A percentile compares a stretch with the other conserved stretches of the same genome.
Conservation (phyloP, 2,329 filamentous ascomycete genomes). For the Cladosporium sp. region DNA sequence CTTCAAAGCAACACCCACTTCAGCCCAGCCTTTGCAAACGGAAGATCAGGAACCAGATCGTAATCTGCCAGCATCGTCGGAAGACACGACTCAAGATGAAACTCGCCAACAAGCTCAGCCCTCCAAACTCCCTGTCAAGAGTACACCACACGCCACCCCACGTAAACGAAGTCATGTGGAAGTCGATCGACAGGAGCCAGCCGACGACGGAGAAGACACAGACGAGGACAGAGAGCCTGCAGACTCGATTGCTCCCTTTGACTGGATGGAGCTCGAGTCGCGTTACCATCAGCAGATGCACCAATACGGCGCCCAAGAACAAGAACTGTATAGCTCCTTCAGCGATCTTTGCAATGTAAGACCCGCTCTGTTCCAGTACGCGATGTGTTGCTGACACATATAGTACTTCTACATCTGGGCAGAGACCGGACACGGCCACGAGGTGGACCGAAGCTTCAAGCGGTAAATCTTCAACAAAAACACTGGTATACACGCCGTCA, state of each 20-base stretch:
- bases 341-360: constrained; percentile 56
- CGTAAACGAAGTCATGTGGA: constrained; percentile 2
- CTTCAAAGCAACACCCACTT: constrained; percentile 4
- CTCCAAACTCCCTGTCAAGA: neutral
- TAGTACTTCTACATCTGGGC: constrained; percentile 82
- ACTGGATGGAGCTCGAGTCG: constrained; percentile 73
- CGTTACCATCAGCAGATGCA: constrained; percentile 65
- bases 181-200: neutral
- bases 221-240: constrained; percentile 18
- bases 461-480: constrained; percentile 47
- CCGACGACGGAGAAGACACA: neutral
- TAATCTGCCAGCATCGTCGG: neutral
- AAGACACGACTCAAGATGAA: neutral
- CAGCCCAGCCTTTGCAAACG: neutral
- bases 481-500: neutral
- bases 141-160: neutral
- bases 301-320: constrained; percentile 61
- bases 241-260: constrained; percentile 52
- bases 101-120: neutral
- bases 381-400: constrained; percentile 12
- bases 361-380: neutral
- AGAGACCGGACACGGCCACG: constrained; percentile 64
- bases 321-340: constrained; percentile 36
- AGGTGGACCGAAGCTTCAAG: constrained; percentile 73
- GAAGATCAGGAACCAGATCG: neutral